A percentile compares a stretch with the other conserved stretches of the same genome.
Evolutionary conservation across 768 basidiomycete genomes (phyloP).

Genomic region (Lentinula guzmanii): DNA sequence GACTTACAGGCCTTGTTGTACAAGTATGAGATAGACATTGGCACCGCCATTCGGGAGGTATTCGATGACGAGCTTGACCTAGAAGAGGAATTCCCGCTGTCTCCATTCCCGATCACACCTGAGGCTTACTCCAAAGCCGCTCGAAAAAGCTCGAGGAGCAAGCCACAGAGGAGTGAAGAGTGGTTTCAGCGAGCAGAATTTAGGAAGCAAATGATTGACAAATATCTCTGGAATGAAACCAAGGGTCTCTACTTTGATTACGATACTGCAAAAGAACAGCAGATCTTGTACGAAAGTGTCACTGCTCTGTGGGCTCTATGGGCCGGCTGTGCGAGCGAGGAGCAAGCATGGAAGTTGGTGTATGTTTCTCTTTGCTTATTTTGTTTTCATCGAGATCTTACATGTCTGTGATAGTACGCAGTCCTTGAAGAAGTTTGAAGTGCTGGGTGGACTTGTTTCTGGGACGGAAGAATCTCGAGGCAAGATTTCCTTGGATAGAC

Average conservation of each 20-base stretch:
- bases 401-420: conserved; percentile 46
- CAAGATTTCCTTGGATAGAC: conserved; percentile 90
- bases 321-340: conserved; percentile 96
- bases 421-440: conserved; percentile 93
- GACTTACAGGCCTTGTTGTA: conserved; percentile 94
- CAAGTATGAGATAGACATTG: conserved; percentile 98
- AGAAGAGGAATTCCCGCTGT: conserved; percentile 86
- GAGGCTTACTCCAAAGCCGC: conserved; percentile 61
- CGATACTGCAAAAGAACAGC: conserved; percentile 85
- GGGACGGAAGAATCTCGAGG: conserved; percentile 97
- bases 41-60: conserved; percentile 93
- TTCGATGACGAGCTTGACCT: conserved; percentile 91
- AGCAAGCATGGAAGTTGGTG: conserved; percentile 92
- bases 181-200: conserved; percentile 91
- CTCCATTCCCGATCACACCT: conserved; percentile 84
- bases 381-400: conserved; percentile 13
- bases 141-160: conserved; percentile 52
- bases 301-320: conserved; percentile 95
- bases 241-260: conserved; percentile 95
- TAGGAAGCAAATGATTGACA: conserved; percentile 82
- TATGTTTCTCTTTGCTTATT: conserved; percentile 34
- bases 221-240: conserved; percentile 95
- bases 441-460: conserved; percentile 89
- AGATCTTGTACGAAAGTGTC: conserved; percentile 95
- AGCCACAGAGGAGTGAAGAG: conserved; percentile 72